phyloP scores from a whole-genome alignment of 495 filamentous ascomycete species.

The Glarea lozoyensis region DNA sequence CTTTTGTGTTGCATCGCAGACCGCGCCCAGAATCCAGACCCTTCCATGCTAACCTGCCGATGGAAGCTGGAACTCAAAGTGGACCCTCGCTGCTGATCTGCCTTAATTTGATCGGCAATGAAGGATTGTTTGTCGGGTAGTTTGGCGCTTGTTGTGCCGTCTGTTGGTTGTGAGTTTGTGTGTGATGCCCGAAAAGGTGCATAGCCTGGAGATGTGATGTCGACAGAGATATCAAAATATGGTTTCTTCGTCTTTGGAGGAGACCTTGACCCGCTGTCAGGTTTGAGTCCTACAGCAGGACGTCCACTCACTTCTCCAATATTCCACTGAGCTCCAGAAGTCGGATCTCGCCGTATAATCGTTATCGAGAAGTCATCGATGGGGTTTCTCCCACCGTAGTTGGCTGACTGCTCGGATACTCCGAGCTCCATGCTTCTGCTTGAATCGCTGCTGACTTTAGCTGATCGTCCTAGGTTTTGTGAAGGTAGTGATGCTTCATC shows the following conservation, averaged over 20 bases:
- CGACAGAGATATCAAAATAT: conserved; percentile 28
- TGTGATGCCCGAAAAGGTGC: conserved; percentile 8
- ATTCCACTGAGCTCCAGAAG: conserved; percentile 78
- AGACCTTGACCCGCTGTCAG: background rate
- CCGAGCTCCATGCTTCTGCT: background rate
- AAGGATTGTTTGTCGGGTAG: background rate
- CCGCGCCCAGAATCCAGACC: conserved; percentile 30
- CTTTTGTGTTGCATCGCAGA: conserved; percentile 25
- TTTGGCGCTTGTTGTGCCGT: background rate
- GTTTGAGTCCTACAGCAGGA: conserved; percentile 11
- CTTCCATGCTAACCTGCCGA: conserved; percentile 42
- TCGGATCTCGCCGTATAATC: conserved; percentile 79
- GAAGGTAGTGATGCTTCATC: background rate
- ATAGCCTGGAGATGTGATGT: conserved; percentile 24
- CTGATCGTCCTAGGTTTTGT: background rate
- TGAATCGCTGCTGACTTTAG: conserved; percentile 1
- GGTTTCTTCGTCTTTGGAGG: conserved; percentile 6
- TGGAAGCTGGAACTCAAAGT: conserved; percentile 28
- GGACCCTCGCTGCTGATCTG: background rate
- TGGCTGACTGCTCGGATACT: background rate
- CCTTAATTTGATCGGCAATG: background rate
- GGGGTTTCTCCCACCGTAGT: background rate
- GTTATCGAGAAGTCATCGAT: conserved; percentile 52
- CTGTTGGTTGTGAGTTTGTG: background rate
- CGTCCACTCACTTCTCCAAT: conserved; percentile 59